These are phyloP conservation scores for Scheffersomyces lignicola DNA, from an alignment of 1,139 yeast species.

Conservation along the genomic window DNA sequence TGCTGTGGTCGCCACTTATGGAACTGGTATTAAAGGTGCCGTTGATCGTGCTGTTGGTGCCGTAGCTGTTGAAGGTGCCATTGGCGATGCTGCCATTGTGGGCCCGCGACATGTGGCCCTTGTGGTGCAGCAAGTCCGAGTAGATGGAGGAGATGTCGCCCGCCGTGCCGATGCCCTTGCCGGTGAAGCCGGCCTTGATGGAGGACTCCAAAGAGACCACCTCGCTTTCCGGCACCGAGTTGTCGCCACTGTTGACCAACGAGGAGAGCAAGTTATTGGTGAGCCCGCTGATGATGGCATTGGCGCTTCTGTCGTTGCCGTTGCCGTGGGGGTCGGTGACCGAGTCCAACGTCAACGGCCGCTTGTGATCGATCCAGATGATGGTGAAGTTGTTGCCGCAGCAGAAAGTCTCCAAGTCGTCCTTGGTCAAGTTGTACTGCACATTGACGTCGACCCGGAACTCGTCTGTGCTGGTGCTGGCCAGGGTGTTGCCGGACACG, in stretches of 20 bases:
- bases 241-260: not conserved
- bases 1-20: constrained; percentile 15
- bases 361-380: constrained; percentile 36
- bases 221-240: not conserved
- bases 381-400: constrained; percentile 30
- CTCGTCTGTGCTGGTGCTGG: constrained; percentile 3
- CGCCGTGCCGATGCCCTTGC: constrained; percentile 42
- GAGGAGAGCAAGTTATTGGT: constrained; percentile 3
- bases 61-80: constrained; percentile 4
- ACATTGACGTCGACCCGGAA: constrained; percentile 3
- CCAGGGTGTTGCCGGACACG: constrained; percentile 9
- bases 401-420: constrained; percentile 31
- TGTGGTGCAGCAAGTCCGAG: constrained; percentile 28
- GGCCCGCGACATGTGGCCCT: constrained; percentile 10
- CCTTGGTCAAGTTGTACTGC: constrained; percentile 15
- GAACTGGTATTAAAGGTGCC: constrained; percentile 4
- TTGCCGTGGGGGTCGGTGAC: not conserved
- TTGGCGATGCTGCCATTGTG: constrained; percentile 3
- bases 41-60: constrained; percentile 6
- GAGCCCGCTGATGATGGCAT: constrained; percentile 5
- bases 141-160: constrained; percentile 45
- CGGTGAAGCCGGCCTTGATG: constrained; percentile 10
- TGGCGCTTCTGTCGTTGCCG: constrained; percentile 5
- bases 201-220: constrained; percentile 1
- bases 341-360: constrained; percentile 18